phyloP scores from a whole-genome alignment of 805 yeast species.

The Ogataea saltuana region DNA sequence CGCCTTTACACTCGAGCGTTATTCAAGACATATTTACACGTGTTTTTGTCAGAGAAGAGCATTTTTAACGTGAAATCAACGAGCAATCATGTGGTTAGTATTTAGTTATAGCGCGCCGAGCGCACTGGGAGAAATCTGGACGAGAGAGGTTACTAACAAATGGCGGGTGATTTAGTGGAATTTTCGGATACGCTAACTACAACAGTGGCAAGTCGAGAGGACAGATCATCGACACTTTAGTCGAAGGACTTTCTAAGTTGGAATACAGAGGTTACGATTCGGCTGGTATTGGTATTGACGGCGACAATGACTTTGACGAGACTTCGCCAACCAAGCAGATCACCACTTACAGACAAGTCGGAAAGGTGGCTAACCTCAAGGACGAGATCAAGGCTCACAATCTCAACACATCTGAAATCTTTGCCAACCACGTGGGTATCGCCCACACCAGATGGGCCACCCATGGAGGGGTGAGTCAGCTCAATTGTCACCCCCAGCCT shows the following conservation, averaged over 20 bases:
- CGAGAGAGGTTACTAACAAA: background rate
- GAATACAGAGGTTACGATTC: constrained; percentile 99
- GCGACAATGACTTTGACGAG: constrained; percentile 53
- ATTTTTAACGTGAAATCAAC: no score
- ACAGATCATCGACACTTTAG: constrained; percentile 83
- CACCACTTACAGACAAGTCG: constrained; percentile 77
- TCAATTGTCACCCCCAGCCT: constrained; percentile 95
- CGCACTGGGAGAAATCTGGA: background rate
- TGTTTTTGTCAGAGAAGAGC: background rate
- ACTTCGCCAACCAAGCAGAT: constrained; percentile 54
- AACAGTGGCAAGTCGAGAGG: constrained; percentile 90
- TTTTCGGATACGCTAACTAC: constrained; percentile 96
- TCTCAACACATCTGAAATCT: constrained; percentile 61
- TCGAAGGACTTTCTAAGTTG: constrained; percentile 81
- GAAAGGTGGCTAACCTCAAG: constrained; percentile 84
- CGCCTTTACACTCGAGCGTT: no score
- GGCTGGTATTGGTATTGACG: constrained; percentile 94
- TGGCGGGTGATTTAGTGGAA: no score
- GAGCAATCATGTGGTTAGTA: constrained; percentile 19
- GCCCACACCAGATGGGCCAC: constrained; percentile 99
- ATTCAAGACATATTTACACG: no score
- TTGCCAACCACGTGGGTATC: constrained; percentile 88
- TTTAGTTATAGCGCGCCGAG: background rate
- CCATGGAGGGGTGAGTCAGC: constrained; percentile 86
- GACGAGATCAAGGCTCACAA: constrained; percentile 54